Conservation (phyloP, 140 eudicot species). For the Cichorium intybus region DNA sequence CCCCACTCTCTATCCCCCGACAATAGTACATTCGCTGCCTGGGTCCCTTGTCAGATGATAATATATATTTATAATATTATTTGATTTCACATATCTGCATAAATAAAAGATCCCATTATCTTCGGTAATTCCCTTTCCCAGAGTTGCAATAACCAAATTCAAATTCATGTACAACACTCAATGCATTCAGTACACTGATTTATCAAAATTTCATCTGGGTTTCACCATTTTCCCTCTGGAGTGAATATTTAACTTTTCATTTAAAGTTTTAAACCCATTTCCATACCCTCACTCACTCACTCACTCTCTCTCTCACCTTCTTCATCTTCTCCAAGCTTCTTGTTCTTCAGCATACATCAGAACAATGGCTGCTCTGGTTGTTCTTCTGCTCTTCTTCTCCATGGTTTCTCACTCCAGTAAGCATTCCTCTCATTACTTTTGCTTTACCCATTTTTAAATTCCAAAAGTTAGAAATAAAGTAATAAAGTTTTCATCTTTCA, state of each 20-base stretch:
- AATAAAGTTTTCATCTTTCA: no score
- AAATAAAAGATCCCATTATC: background rate
- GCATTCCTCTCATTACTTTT: conserved; percentile 24
- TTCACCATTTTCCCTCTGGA: background rate
- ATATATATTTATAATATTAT: no score
- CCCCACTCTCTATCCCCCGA: conserved; percentile 4
- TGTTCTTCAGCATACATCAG: conserved; percentile 1
- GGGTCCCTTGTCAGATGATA: conserved; percentile 17
- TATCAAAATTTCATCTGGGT: background rate
- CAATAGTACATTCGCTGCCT: conserved; percentile 15
- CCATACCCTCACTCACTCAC: background rate
- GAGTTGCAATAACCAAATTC: background rate
- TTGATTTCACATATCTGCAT: background rate
- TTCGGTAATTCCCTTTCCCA: background rate
- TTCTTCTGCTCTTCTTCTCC: conserved; percentile 37
- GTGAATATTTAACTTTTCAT: conserved; percentile 11
- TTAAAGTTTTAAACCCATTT: conserved; percentile 30
- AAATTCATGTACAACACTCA: conserved; percentile 1
- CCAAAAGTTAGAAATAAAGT: background rate
- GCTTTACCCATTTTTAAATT: background rate
- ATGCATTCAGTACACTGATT: conserved; percentile 4
- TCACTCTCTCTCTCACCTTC: background rate
- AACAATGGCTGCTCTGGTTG: conserved; percentile 39
- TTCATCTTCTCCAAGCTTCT: conserved; percentile 32
- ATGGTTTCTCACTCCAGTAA: conserved; percentile 60